A percentile compares a stretch with the other conserved stretches of the same genome.
These are phyloP conservation scores for Mycosphaerella sp. DNA, from an alignment of 2,329 filamentous ascomycete species.

Conservation along the genomic window DNA sequence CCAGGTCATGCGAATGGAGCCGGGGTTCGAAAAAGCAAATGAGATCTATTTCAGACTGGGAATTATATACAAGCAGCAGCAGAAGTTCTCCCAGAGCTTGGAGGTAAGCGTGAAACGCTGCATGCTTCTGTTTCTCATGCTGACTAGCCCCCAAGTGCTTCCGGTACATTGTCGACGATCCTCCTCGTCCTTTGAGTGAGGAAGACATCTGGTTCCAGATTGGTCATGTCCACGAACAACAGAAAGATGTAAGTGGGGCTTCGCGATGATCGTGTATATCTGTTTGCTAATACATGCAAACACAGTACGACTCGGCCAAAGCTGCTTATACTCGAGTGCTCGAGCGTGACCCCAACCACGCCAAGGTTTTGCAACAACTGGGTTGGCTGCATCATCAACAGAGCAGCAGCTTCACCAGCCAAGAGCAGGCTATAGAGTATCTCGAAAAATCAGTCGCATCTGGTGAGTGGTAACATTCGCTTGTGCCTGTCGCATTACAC, in stretches of 20 bases:
- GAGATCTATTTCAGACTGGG: constrained; percentile 98
- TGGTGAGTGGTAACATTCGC: constrained; percentile 51
- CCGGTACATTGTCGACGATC: constrained; percentile 92
- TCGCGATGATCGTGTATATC: background rate
- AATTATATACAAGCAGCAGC: constrained; percentile 99
- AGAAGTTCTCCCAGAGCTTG: constrained; percentile 84
- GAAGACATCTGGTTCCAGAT: constrained; percentile 99
- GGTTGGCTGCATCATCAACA: constrained; percentile 98
- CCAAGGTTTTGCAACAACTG: constrained; percentile 95
- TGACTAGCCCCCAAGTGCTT: constrained; percentile 64
- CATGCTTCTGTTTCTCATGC: constrained; percentile 5
- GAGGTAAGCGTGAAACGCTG: constrained; percentile 55
- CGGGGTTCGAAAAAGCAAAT: constrained; percentile 95
- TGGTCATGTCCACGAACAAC: constrained; percentile 95
- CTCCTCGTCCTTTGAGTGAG: constrained; percentile 84
- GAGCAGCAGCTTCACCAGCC: constrained; percentile 81
- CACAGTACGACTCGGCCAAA: constrained; percentile 86
- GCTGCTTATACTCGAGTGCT: constrained; percentile 86
- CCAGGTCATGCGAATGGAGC: constrained; percentile 98
- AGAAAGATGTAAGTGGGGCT: constrained; percentile 75
- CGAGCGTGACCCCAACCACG: constrained; percentile 90
- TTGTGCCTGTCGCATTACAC: background rate
- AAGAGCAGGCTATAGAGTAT: constrained; percentile 95
- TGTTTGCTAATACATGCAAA: constrained; percentile 28
- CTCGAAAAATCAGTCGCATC: constrained; percentile 93